Percentiles rank a stretch among this genome's conserved stretches.
phyloP scores from a whole-genome alignment of 2,329 filamentous ascomycete species.

The Aureobasidium zeae region DNA sequence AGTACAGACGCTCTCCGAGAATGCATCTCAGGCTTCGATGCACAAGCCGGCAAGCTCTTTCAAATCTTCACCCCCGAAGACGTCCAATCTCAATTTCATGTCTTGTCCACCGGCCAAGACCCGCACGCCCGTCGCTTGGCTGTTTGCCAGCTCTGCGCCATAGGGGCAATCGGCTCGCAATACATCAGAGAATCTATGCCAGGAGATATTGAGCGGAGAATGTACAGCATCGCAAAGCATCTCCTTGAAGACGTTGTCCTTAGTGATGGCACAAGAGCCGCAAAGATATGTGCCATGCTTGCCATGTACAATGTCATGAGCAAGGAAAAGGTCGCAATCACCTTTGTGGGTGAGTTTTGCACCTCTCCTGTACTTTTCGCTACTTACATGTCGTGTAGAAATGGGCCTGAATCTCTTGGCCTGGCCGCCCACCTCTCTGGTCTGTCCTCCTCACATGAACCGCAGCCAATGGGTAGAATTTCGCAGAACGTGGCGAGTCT shows the following conservation, averaged over 20 bases:
- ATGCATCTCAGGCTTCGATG: not conserved
- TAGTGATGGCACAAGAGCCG: not conserved
- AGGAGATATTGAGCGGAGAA: not conserved
- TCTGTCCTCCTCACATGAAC: not conserved
- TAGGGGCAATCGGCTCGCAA: slow-evolving; percentile 8
- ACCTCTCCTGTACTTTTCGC: not conserved
- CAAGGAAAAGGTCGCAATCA: slow-evolving; percentile 13
- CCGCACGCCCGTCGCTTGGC: not conserved
- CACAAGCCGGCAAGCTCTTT: not conserved
- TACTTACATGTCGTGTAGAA: not conserved
- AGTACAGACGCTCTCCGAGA: not conserved
- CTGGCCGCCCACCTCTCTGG: not conserved
- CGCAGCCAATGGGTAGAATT: slow-evolving; percentile 2
- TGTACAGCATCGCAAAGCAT: slow-evolving; percentile 5
- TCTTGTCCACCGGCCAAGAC: not conserved
- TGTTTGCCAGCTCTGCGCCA: slow-evolving; percentile 3
- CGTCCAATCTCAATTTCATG: not conserved
- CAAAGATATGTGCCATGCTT: slow-evolving; percentile 4
- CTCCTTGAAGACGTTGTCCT: slow-evolving; percentile 6
- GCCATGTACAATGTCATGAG: slow-evolving; percentile 6
- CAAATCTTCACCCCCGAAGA: slow-evolving; percentile 3
- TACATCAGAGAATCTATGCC: slow-evolving; percentile 1
- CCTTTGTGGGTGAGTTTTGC: slow-evolving; percentile 2
- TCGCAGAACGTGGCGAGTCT: slow-evolving; percentile 8
- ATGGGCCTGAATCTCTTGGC: slow-evolving; percentile 8